Conservation (phyloP, 208 protist species). For the Giardia muris region DNA sequence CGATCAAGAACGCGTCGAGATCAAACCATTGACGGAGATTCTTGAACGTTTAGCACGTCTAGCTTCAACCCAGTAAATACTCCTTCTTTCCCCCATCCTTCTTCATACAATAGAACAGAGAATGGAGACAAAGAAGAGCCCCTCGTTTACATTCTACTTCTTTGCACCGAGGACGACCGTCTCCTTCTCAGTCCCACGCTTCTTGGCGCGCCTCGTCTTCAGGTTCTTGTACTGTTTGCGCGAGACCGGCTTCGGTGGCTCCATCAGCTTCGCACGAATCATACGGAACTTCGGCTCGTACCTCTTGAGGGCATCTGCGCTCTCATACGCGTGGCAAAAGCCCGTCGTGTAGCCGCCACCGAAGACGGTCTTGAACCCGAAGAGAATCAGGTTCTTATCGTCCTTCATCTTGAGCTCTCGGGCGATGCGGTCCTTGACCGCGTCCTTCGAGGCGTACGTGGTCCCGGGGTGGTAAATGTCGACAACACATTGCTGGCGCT, state of each 20-base stretch:
- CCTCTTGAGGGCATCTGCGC: not conserved
- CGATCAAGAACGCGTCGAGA: too few relatives aligned
- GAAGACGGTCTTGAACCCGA: constrained; percentile 4
- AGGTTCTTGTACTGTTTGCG: constrained; percentile 13
- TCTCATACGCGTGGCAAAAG: not conserved
- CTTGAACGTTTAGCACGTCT: too few relatives aligned
- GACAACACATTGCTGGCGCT: not conserved
- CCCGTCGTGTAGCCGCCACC: not conserved
- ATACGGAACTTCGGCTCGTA: not conserved
- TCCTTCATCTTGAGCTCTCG: not conserved
- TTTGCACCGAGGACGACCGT: not conserved
- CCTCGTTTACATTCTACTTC: too few relatives aligned
- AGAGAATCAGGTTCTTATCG: not conserved
- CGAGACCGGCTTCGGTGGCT: not conserved
- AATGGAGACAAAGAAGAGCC: too few relatives aligned
- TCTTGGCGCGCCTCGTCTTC: constrained; percentile 12
- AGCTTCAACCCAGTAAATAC: too few relatives aligned
- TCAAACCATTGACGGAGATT: too few relatives aligned
- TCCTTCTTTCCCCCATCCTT: too few relatives aligned
- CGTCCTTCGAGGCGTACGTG: not conserved
- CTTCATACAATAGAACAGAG: too few relatives aligned
- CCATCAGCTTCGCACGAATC: not conserved
- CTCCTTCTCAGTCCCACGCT: not conserved
- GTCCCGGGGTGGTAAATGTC: constrained; percentile 15
- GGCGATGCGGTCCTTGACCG: not conserved